Base-by-base conservation (phyloP, 2,329 filamentous ascomycete species). In the Exophiala phaeomuriformis region DNA sequence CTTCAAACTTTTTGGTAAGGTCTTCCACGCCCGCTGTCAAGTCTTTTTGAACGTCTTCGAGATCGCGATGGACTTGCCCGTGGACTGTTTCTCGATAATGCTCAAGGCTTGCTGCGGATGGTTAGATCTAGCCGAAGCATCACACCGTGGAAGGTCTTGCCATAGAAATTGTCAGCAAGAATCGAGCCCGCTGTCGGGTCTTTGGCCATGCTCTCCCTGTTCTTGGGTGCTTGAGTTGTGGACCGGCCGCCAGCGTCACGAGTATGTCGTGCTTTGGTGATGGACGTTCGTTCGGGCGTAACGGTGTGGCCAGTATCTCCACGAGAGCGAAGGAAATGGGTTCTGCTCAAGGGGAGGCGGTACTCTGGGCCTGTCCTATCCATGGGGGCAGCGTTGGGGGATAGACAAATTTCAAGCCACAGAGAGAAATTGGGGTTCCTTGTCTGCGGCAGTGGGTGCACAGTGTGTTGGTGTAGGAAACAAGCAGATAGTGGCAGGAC, bases 61-160 rank as follows among this genome's bases (percentile, higher is more conserved):
- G 12, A 8, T 51, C 46, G 12, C 45, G 41, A n/a, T 33, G 41
- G 5, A 41, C 46, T 30, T 53, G 39, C n/a, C 30, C 37, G 10
- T 50, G 44, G 31, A 56, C 39, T 6, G 10, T 50, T n/a, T 56
- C 51, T 40, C 57, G 48, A 32, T 59, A 59, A 12, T 52, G 47
- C 3, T 56, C 57, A 29, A 59, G 53, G 27, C 48, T 56, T 35
- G 49, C 57, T 59, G 42, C n/a, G 12, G 5, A 7, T 3, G 12
- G 49, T 59, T 31, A 59, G 53, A 19, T 9, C 29, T 9, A 43
- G 35, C 10, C 12, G 4, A 29, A 19, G 33, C 12, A 6, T 19
- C 12, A 1, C 12, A 5, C 9, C 5, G 8, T 7, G n/a, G 29
- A 19, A 32, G 3, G 2, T 30, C 41, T 31, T 49, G 45, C 56